Base-by-base conservation (phyloP, 2,329 filamentous ascomycete genomes). In the Cercospora beticola region DNA sequence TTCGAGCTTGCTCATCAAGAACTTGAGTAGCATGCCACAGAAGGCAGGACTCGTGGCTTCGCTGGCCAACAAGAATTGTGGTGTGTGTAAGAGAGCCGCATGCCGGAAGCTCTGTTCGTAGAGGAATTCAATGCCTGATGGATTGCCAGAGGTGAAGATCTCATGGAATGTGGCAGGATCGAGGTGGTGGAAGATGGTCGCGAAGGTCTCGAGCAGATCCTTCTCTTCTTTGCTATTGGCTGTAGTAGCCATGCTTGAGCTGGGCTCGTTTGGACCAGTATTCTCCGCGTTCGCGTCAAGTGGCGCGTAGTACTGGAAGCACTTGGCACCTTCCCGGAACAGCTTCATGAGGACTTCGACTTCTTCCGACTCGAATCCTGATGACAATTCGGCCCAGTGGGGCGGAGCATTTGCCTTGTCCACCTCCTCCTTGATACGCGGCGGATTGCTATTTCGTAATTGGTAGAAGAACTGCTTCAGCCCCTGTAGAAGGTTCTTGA, bases 71-170 rank as follows among this genome's bases (percentile, higher is more conserved):
- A 99, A 95, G 80, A 98, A 99, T 77, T 99, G 95, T 6, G 95
- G 94, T 66, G 99, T 92, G 79, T 99, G 95, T 62, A 99, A 86
- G 46, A 99, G 85, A 28, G 93, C 92, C 1, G 93, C 93, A 80
- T 99, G 95, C 78, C 98, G 93, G 78, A 98, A 97, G 82, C 97
- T 97, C 86, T 98, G 94, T 71, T 97, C 91, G 79, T 99, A 98
- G 43, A 99, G 88, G 79, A 93, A 92, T 43, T 94, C 94, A 69
- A 99, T 98, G 82, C 98, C 95, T n/a, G 72, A 72, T 18, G 74
- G 70, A 7, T 68, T 71, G 23, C 70, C 71, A 2, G 74, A 74
- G 10, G 74, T 77, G 79, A 99, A 99, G 49, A 99, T 93, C 82
- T 99, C 95, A 76, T 99, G 94, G 78, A 99, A 99, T 0, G 94